Conservation (phyloP, 345 rosid species). For the Populus alba region DNA sequence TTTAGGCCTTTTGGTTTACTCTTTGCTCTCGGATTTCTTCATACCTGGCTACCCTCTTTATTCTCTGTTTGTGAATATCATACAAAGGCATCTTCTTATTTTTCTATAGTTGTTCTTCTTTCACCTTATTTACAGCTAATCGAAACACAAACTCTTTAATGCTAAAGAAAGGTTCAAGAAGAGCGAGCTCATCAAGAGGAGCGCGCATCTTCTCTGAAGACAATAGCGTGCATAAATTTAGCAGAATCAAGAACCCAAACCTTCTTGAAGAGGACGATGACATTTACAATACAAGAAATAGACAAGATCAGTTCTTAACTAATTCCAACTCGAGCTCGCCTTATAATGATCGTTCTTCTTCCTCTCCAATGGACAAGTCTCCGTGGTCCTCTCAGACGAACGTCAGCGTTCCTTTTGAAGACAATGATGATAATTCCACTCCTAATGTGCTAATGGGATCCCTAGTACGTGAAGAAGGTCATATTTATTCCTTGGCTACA, state of each 20-base stretch:
- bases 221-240: conserved; percentile 12
- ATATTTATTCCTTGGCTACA: conserved; percentile 78
- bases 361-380: conserved; percentile 48
- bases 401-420: background rate
- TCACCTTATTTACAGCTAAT: background rate
- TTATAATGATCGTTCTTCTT: conserved; percentile 11
- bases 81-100: background rate
- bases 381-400: conserved; percentile 58
- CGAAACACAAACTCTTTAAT: background rate
- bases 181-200: conserved; percentile 15
- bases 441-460: conserved; percentile 70
- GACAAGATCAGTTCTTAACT: background rate
- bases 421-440: conserved; percentile 6
- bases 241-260: conserved; percentile 29
- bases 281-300: background rate
- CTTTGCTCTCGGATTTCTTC: conserved; percentile 15
- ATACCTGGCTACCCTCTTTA: conserved; percentile 4
- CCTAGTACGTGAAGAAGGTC: conserved; percentile 82
- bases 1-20: background rate
- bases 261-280: conserved; percentile 1
- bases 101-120: conserved; percentile 2
- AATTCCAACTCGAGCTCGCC: conserved; percentile 16
- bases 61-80: background rate
- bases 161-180: conserved; percentile 14
- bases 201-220: conserved; percentile 18